Evolutionary conservation across 495 filamentous ascomycete genomes (phyloP), one percentile per base, ranked within the genome.

Genomic region (Penicillium diatomitis): DNA sequence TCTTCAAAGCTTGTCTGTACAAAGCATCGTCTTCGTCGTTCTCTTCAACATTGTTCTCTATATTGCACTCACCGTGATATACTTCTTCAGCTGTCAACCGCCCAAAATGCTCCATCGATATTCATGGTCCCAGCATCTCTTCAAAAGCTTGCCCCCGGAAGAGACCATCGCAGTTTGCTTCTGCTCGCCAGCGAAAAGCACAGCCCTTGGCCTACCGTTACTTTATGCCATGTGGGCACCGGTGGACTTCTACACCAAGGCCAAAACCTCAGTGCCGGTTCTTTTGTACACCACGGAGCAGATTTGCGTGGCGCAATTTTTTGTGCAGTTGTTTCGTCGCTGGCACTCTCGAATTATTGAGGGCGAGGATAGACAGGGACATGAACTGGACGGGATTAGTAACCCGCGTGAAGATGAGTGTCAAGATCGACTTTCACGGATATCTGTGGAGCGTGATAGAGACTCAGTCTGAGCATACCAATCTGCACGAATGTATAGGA

Each of bases 121-220:
- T 3, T 27, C 39, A n/a, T 63, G 62, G 55, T 52, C 52, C 0
- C 52, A 58, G 30, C 52, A 48, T 8, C 30, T 68, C 0, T 62
- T 78, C 34, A 64, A 56, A 46, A 64, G 55, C 37, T 68, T 78
- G 53, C 53, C 72, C 0, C 62, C 67, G 2, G 68, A 74, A 42
- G 71, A 77, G 44, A 70, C 76, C 1, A 70, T 79, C 48, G 75
- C 75, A 5, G 69, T 78, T 2, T 80, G 77, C 50, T 79, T 78
- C 57, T 80, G 77, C 48, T 76, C 72, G 2, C 75, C 77, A 1
- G 75, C 77, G 27, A 80, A 80, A 57, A 80, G 75, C 40, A 79
- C 75, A 7, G 73, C 72, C 8, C 57, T 79, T 3, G 77, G 75
- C 2, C 76, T 80, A 10, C 75, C 75, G 0, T 47, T 80, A 34